Evolutionary conservation across 2,329 filamentous ascomycete genomes (phyloP).

Genomic region (Colletotrichum viniferum): DNA sequence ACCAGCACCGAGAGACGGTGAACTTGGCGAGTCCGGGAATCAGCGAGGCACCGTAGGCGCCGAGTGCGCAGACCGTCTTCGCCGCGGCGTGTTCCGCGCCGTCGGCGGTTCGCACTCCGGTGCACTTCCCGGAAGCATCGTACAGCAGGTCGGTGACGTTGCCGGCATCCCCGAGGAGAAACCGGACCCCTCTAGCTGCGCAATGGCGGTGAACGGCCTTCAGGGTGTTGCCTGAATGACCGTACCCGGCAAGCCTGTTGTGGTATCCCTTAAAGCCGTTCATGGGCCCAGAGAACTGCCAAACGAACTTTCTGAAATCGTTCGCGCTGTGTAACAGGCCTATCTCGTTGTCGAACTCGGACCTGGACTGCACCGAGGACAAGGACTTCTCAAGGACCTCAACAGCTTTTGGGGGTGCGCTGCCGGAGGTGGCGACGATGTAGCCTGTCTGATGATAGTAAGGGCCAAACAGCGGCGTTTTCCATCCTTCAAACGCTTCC

Average conservation of each 20-base stretch:
- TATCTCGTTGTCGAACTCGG: conserved; percentile 24
- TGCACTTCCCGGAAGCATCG: background rate
- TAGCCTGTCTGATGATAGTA: conserved; percentile 48
- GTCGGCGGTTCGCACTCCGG: background rate
- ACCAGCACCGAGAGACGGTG: conserved; percentile 61
- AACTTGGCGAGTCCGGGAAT: conserved; percentile 52
- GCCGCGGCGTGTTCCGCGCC: conserved; percentile 17
- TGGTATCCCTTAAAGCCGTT: conserved; percentile 62
- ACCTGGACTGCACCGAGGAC: conserved; percentile 42
- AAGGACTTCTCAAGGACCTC: conserved; percentile 48
- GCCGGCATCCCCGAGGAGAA: conserved; percentile 28
- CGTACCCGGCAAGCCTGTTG: conserved; percentile 62
- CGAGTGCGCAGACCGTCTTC: conserved; percentile 49
- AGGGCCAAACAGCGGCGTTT: conserved; percentile 53
- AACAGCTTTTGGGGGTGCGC: conserved; percentile 51
- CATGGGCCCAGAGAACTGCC: conserved; percentile 52
- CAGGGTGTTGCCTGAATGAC: conserved; percentile 58
- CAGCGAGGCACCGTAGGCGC: conserved; percentile 52
- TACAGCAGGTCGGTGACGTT: background rate
- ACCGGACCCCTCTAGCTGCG: conserved; percentile 41
- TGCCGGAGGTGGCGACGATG: conserved; percentile 52
- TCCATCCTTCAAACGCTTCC: conserved; percentile 59
- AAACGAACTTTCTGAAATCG: conserved; percentile 46
- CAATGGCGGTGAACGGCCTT: conserved; percentile 47
- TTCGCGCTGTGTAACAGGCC: conserved; percentile 34